Conservation (phyloP, 2,329 filamentous ascomycete species). For the Aspergillus puulaauensis region DNA sequence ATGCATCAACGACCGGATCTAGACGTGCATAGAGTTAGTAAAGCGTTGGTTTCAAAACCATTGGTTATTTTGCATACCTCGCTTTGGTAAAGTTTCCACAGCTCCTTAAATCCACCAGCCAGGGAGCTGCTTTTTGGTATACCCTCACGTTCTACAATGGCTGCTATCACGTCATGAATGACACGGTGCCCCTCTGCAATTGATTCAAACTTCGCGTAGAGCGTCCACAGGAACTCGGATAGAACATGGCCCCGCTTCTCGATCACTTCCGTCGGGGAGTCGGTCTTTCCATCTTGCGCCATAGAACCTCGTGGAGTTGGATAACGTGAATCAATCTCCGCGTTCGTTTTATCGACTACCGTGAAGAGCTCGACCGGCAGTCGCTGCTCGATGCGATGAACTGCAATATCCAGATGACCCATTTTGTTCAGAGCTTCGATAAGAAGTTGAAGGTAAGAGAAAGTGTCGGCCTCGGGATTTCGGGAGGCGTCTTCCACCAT, state of each 20-base stretch:
- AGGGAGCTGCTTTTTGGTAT: slow-evolving; percentile 62
- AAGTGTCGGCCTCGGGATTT: slow-evolving; percentile 93
- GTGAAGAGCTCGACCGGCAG: slow-evolving; percentile 90
- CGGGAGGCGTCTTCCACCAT: slow-evolving; percentile 85
- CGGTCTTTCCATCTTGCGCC: slow-evolving; percentile 48
- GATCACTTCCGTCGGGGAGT: slow-evolving; percentile 68
- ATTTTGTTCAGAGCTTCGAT: slow-evolving; percentile 90
- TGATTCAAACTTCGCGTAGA: slow-evolving; percentile 96
- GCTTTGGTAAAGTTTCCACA: slow-evolving; percentile 98
- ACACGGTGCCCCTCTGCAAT: slow-evolving; percentile 95
- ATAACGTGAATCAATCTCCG: slow-evolving; percentile 88
- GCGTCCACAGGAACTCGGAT: slow-evolving; percentile 83
- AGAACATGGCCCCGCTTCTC: slow-evolving; percentile 81
- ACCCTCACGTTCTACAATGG: slow-evolving; percentile 80
- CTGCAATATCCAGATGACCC: slow-evolving; percentile 77
- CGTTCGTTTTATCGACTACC: slow-evolving; percentile 92
- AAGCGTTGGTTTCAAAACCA: not conserved
- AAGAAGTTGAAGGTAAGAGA: slow-evolving; percentile 84
- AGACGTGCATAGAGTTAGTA: slow-evolving; percentile 15
- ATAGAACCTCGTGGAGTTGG: slow-evolving; percentile 64
- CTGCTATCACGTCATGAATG: slow-evolving; percentile 86
- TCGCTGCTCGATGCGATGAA: slow-evolving; percentile 88
- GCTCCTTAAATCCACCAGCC: slow-evolving; percentile 86
- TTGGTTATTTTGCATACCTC: slow-evolving; percentile 53
- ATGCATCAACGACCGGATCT: slow-evolving; percentile 85